These are phyloP conservation scores for Thinopyrum obtusiflorum DNA, from an alignment of 202 grass and related monocot genomes.

Conservation along the genomic window DNA sequence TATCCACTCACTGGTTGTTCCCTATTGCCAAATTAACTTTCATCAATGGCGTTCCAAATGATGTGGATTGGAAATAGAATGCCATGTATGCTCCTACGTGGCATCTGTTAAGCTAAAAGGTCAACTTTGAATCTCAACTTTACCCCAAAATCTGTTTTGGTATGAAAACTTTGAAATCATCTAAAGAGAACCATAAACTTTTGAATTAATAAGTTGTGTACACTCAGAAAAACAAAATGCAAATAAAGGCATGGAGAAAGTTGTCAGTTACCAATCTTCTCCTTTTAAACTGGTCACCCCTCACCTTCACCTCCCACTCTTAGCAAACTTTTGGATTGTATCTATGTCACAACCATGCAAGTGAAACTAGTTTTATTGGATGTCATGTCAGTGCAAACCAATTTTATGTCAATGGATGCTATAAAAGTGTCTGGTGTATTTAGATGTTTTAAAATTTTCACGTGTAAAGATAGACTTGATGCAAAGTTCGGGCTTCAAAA, in stretches of 20 bases:
- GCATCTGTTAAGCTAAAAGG: background rate
- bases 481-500: background rate
- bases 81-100: background rate
- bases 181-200: background rate
- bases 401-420: background rate
- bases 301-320: background rate
- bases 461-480: no score
- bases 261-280: background rate
- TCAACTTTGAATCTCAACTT: background rate
- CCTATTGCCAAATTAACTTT: constrained; percentile 10
- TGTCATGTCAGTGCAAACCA: background rate
- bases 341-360: background rate
- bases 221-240: background rate
- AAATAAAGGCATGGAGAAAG: background rate
- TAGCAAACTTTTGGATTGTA: background rate
- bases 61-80: background rate
- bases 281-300: background rate
- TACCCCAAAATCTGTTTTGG: background rate
- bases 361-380: background rate
- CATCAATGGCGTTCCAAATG: background rate
- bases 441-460: background rate
- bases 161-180: background rate
- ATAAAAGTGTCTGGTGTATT: background rate
- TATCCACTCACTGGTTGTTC: constrained; percentile 33
- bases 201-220: background rate